phyloP scores from a whole-genome alignment of 306 rosid genomes.

The Vigna trinervia region DNA sequence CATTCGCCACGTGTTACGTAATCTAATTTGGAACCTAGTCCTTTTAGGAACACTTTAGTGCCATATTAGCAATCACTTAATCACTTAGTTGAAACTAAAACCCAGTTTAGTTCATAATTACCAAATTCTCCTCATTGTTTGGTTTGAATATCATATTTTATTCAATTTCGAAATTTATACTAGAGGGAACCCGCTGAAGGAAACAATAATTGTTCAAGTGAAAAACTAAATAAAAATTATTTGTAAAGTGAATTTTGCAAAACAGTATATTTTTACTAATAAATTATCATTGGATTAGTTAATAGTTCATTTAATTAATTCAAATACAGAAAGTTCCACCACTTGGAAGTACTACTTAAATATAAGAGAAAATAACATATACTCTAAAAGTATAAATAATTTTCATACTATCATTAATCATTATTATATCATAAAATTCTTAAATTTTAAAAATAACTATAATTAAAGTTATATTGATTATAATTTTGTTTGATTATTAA shows the following conservation, averaged over 20 bases:
- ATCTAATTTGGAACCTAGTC: conserved; percentile 48
- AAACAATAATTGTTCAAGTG: neutral
- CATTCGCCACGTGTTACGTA: conserved; percentile 63
- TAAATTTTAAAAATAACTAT: too few relatives aligned
- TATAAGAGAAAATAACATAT: neutral
- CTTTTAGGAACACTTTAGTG: neutral
- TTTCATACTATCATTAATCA: too few relatives aligned
- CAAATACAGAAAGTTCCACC: neutral
- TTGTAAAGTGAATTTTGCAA: neutral
- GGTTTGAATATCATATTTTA: neutral
- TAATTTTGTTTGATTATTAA: too few relatives aligned
- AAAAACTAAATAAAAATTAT: neutral
- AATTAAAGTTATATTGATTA: too few relatives aligned
- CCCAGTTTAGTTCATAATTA: conserved; percentile 1
- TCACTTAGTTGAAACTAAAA: conserved; percentile 21
- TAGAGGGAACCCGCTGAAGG: too few relatives aligned
- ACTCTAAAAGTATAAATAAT: too few relatives aligned
- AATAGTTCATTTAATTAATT: neutral
- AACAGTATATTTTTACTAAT: neutral
- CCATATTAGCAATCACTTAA: neutral
- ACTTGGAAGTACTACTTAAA: conserved; percentile 13
- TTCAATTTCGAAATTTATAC: conserved; percentile 4
- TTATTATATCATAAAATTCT: too few relatives aligned
- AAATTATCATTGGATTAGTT: neutral
- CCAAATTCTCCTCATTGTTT: conserved; percentile 9